Percentiles rank a stretch among this genome's conserved stretches.
Evolutionary conservation across 371 early-diverging fungal genomes (phyloP).

Genomic region (Syncephalastrum contaminatum): DNA sequence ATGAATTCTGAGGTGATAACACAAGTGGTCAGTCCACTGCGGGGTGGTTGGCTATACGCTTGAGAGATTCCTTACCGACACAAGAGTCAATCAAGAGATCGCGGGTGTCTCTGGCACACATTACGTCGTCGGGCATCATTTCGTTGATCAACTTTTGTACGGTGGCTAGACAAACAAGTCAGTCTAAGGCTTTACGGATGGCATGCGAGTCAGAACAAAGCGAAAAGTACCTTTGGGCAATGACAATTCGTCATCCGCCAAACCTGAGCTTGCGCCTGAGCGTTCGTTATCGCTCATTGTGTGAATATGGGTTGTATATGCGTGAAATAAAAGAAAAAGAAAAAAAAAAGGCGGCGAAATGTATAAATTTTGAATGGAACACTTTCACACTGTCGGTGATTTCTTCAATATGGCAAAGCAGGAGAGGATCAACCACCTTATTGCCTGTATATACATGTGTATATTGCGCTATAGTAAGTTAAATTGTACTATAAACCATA

Average conservation of each 20-base stretch:
- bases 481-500: no score
- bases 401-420: neutral
- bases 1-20: slow-evolving; percentile 75
- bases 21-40: no score
- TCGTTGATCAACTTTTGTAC: slow-evolving; percentile 97
- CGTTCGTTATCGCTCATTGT: slow-evolving; percentile 80
- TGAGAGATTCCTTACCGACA: slow-evolving; percentile 63
- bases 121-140: slow-evolving; percentile 86
- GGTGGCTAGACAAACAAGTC: slow-evolving; percentile 68
- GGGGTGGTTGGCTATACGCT: no score
- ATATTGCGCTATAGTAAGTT: no score
- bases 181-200: neutral
- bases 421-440: no score
- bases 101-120: slow-evolving; percentile 93
- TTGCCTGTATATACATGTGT: no score
- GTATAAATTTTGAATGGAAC: neutral
- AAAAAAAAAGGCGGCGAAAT: neutral
- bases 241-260: slow-evolving; percentile 79
- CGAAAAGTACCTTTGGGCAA: slow-evolving; percentile 73
- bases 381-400: neutral
- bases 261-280: slow-evolving; percentile 32
- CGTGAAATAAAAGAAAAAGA: slow-evolving; percentile 2
- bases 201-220: slow-evolving; percentile 1
- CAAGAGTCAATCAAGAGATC: slow-evolving; percentile 94
- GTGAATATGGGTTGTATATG: neutral